Evolutionary conservation across 148 eudicot species (phyloP).

Genomic region (Fallopia convolvulus): DNA sequence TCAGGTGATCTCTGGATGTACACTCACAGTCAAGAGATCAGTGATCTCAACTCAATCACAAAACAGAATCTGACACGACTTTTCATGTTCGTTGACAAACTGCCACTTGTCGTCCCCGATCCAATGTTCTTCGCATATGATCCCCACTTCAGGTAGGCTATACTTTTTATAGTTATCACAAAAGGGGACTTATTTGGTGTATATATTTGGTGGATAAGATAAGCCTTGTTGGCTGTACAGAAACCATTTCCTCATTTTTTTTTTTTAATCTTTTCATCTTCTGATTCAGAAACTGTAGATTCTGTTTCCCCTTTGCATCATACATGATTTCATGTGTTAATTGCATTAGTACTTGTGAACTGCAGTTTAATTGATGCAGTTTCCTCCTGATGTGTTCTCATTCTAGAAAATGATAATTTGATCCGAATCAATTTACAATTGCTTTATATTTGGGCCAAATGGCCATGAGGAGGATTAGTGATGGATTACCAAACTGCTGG

Average conservation of each 20-base stretch:
- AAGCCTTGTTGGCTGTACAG: slow-evolving; percentile 3
- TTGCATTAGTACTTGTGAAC: slow-evolving; percentile 2
- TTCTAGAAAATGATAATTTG: neutral
- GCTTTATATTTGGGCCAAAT: too few species aligned
- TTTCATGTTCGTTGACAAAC: slow-evolving; percentile 47
- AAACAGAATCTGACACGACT: slow-evolving; percentile 60
- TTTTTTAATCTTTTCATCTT: neutral
- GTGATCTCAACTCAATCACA: slow-evolving; percentile 39
- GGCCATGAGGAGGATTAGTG: too few species aligned
- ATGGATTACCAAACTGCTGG: too few species aligned
- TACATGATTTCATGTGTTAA: neutral
- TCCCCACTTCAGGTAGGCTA: slow-evolving; percentile 24
- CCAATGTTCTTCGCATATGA: slow-evolving; percentile 30
- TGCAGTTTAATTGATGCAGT: neutral
- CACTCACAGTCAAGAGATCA: slow-evolving; percentile 43
- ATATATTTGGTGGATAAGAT: slow-evolving; percentile 3
- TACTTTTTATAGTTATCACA: neutral
- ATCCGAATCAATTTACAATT: neutral
- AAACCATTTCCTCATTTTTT: neutral
- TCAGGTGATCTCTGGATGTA: slow-evolving; percentile 82
- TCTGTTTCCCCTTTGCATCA: neutral
- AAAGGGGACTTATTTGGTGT: neutral
- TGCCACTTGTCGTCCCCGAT: slow-evolving; percentile 61
- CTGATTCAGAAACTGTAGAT: neutral
- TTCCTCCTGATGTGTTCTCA: neutral